phyloP scores from a whole-genome alignment of 2,329 filamentous ascomycete species.

The Curvularia eragrostidis region DNA sequence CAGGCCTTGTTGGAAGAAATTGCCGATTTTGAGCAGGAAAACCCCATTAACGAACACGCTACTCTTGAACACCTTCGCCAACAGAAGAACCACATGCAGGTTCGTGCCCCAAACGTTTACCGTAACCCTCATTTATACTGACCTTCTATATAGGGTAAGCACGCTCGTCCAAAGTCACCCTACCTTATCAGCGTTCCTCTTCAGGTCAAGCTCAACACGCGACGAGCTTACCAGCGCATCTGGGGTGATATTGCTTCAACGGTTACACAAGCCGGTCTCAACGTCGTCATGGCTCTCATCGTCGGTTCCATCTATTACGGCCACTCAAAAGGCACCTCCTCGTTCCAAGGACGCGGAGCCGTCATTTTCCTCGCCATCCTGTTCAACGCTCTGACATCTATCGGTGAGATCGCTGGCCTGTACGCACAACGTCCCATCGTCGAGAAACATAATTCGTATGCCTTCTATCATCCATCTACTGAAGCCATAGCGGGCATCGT shows the following conservation, averaged over 20 bases:
- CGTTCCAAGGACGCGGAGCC: constrained; percentile 63
- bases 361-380: constrained; percentile 67
- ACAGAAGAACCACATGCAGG: constrained; percentile 56
- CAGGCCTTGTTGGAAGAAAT: constrained; percentile 57
- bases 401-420: constrained; percentile 61
- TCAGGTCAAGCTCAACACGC: constrained; percentile 44
- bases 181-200: constrained; percentile 64
- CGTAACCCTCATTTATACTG: neutral
- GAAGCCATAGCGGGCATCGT: constrained; percentile 86
- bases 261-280: constrained; percentile 50
- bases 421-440: constrained; percentile 89
- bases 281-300: constrained; percentile 65
- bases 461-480: constrained; percentile 84
- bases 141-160: constrained; percentile 53
- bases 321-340: constrained; percentile 57
- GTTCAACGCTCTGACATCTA: constrained; percentile 64
- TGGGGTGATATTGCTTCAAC: constrained; percentile 44
- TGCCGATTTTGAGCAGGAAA: constrained; percentile 57
- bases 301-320: constrained; percentile 67
- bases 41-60: constrained; percentile 52
- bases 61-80: constrained; percentile 45
- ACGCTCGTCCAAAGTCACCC: constrained; percentile 62
- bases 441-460: constrained; percentile 85
- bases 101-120: neutral
- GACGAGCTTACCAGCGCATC: constrained; percentile 44